Evolutionary conservation across 2,329 filamentous ascomycete species (phyloP).

Genomic region (Aspergillus quadrilineatus): DNA sequence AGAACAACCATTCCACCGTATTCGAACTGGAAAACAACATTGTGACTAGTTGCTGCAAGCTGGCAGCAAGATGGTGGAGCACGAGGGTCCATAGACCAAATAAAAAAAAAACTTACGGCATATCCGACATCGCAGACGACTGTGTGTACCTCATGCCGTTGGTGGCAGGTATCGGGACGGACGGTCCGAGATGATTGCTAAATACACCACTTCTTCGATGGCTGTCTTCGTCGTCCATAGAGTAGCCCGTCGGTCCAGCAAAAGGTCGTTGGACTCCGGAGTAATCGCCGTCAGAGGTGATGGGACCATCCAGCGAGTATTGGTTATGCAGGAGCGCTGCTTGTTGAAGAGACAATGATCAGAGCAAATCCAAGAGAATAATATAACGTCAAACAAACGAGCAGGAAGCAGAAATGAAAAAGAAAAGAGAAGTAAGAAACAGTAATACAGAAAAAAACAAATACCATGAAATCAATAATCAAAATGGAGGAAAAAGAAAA

Average conservation of each 20-base stretch:
- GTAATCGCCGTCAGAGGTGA: conserved; percentile 43
- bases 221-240: conserved; percentile 47
- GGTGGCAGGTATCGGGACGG: conserved; percentile 47
- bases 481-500: conserved; percentile 22
- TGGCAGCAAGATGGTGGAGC: conserved; percentile 30
- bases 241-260: conserved; percentile 34
- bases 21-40: conserved; percentile 30
- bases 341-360: conserved; percentile 23
- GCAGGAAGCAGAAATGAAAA: conserved; percentile 16
- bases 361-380: conserved; percentile 18
- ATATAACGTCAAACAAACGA: conserved; percentile 24
- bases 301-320: conserved; percentile 40
- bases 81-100: conserved; percentile 31
- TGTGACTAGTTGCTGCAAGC: conserved; percentile 33
- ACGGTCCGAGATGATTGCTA: conserved; percentile 46
- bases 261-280: conserved; percentile 36
- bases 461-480: conserved; percentile 19
- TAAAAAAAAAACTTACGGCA: conserved; percentile 55
- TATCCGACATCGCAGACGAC: conserved; percentile 52
- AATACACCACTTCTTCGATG: conserved; percentile 53
- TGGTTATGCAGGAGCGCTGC: conserved; percentile 38
- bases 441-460: conserved; percentile 14
- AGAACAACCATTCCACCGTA: conserved; percentile 27
- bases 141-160: conserved; percentile 54
- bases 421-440: conserved; percentile 23